Evolutionary conservation across 176 grass and related monocot species (phyloP), one percentile per base, ranked within the genome.

Genomic region (Bonia amplexicaulis): DNA sequence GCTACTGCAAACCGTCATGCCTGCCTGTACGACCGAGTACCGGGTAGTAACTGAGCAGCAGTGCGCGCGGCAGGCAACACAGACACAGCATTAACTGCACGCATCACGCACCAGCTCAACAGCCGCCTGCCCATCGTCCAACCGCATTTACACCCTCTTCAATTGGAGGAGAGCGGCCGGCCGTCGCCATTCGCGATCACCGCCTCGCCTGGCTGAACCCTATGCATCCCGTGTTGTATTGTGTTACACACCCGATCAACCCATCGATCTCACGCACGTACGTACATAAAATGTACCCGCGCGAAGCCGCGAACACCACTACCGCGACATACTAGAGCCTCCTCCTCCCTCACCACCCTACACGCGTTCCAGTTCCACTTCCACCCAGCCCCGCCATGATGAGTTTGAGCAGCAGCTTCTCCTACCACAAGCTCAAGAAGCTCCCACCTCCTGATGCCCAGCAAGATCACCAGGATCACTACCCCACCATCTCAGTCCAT

Each of bases 341-440:
- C 20, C 8, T 9, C 55, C 55, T 23, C 55, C 22, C 55, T 59
- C 55, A 23, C 9, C 55, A 59, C 22, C 22, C 55, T 23, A 59
- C 55, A 1, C 55, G 9, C 22, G 20, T 58, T 63, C 60, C 15
- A 22, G 72, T 45, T 35, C 47, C 48, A 12, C 27, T 45, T 35
- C 47, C 48, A 12, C 27, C 47, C 22, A 5, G 25, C 53, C n/a
- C 6, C 16, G 31, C 77, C 62, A 70, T 59, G 42, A 79, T 53
- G 73, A 37, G 35, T 37, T 37, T 37, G 35, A 81, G 66, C 80
- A 12, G 77, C 4, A 71, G 89, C 59, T 87, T 84, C 85, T 60
- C 89, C 23, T 90, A 90, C 89, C 75, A 60, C 49, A 87, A 68
- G 85, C 89, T 90, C 74, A 75, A 87, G 85, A 90, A 90, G 80